Evolutionary conservation across 164 flowering plant genomes (phyloP).

Genomic region (Nelumbo lutea): DNA sequence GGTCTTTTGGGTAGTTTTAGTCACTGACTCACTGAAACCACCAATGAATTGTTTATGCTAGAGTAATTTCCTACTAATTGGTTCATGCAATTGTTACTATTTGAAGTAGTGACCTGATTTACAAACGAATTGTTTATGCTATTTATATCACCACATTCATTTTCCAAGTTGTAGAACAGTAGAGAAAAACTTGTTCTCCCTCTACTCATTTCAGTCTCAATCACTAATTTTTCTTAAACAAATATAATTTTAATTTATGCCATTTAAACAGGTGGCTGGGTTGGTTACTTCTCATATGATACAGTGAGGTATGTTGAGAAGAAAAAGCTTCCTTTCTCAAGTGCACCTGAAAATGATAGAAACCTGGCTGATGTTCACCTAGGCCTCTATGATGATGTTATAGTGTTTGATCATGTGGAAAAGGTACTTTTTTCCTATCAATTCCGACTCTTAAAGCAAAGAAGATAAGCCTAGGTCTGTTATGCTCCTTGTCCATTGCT

Average conservation of each 20-base stretch:
- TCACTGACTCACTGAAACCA: no score
- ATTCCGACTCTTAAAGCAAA: no score
- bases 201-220: neutral
- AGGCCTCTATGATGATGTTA: conserved; percentile 82
- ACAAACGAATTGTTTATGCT: no score
- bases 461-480: neutral
- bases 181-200: neutral
- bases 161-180: no score
- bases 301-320: conserved; percentile 87
- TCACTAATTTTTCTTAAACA: neutral
- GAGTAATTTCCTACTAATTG: no score
- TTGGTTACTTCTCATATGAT: conserved; percentile 93
- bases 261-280: conserved; percentile 84
- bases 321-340: conserved; percentile 78
- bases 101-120: no score
- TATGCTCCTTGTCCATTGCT: neutral
- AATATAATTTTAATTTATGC: neutral
- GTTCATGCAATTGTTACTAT: no score
- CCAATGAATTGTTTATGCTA: no score
- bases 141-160: no score
- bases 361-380: conserved; percentile 91
- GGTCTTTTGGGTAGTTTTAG: no score
- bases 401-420: conserved; percentile 92
- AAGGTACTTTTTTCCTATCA: conserved; percentile 45
- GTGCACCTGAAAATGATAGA: conserved; percentile 82